Evolutionary conservation across 805 yeast species (phyloP), one percentile per base, ranked within the genome.

Genomic region (Saturnispora serradocipensis): DNA sequence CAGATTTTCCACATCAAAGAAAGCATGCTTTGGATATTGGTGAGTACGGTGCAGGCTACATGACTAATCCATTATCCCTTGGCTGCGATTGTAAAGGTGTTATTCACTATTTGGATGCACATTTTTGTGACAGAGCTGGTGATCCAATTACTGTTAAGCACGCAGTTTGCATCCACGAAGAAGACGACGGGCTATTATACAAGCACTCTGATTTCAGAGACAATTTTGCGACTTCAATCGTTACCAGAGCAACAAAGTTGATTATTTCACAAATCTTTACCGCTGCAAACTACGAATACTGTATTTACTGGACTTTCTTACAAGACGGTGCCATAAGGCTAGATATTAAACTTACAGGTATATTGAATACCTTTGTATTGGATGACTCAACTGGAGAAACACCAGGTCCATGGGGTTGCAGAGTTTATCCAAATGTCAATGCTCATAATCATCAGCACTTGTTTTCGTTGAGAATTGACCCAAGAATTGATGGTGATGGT

Each of bases 11-110:
- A 51, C 91, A 85, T 66, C 89, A 85, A 64, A 76, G 93, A 71
- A 86, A 86, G 69, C 93, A 86, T 61, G 93, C 93, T 43, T 79
- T 86, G 68, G 93, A 86, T 69, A 80, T 86, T 58, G 93, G 93
- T 66, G 93, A 86, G 67, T 85, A 85, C 65, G 93, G 93, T 71
- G 91, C 89, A 56, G 93, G 93, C 63, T 80, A 80, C 72, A 81
- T 86, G 82, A 82, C 93, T 50, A 86, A 86, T 69, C 86, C 90
- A 34, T 74, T 86, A 57, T 71, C 84, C 20, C 75, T 85, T 51
- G 91, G 91, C 42, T 86, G 93, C 66, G 93, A 86, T 67, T 86
- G 93, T 72, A 85, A 86, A 67, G 93, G 93, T 65, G 88, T 80
- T 44, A 86, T 86, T 60, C 90, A 86, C 67, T 86, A 86, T 70